Conservation (phyloP, 2,329 filamentous ascomycete genomes). For the Diaporthe sp. region DNA sequence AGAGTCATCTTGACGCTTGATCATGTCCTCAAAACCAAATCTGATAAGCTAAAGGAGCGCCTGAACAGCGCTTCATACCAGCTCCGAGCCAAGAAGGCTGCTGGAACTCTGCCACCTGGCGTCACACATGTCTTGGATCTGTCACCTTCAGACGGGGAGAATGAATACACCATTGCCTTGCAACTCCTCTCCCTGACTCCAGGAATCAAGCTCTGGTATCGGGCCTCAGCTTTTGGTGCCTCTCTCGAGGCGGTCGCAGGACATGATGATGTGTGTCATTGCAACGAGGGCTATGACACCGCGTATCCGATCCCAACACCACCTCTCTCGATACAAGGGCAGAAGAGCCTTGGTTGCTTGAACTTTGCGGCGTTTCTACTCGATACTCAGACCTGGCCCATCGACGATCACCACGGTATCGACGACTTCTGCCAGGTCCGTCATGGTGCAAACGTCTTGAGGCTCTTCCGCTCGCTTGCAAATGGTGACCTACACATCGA, state of each 20-base stretch:
- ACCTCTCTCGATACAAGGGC: neutral
- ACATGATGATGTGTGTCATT: constrained; percentile 33
- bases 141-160: constrained; percentile 30
- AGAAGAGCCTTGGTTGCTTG: neutral
- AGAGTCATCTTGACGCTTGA: constrained; percentile 20
- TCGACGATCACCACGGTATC: constrained; percentile 48
- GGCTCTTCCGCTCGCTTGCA: constrained; percentile 69
- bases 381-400: constrained; percentile 34
- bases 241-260: constrained; percentile 16
- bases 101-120: constrained; percentile 6
- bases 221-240: constrained; percentile 15
- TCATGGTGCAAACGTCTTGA: constrained; percentile 71
- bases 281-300: neutral
- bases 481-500: constrained; percentile 66
- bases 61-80: constrained; percentile 29
- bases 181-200: constrained; percentile 21
- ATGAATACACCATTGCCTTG: constrained; percentile 28
- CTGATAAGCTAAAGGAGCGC: neutral
- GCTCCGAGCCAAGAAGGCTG: constrained; percentile 16
- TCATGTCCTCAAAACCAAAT: constrained; percentile 27
- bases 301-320: constrained; percentile 9
- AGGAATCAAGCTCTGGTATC: constrained; percentile 34
- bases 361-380: neutral
- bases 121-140: constrained; percentile 32
- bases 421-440: constrained; percentile 73